A percentile compares a stretch with the other conserved stretches of the same genome.
phyloP scores from a whole-genome alignment of 108 stramenopile species.

The Ochromonas danica region DNA sequence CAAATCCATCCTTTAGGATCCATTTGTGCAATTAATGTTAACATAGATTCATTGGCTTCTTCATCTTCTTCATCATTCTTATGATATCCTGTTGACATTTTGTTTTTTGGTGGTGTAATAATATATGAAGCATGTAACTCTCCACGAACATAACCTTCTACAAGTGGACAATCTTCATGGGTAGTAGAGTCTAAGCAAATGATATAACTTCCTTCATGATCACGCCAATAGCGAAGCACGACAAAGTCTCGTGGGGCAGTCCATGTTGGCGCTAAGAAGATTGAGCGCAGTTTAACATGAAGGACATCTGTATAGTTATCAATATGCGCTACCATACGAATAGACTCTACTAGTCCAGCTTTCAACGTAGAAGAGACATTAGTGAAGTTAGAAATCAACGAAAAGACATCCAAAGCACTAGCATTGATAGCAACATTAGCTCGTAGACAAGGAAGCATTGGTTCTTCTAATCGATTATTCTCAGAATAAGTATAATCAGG shows the following conservation, averaged over 20 bases:
- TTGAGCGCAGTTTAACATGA: slow-evolving; percentile 71
- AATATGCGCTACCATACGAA: slow-evolving; percentile 72
- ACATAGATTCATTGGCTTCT: slow-evolving; percentile 67
- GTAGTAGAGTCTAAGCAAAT: slow-evolving; percentile 33
- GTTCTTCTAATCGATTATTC: neutral
- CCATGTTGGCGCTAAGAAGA: slow-evolving; percentile 81
- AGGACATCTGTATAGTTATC: slow-evolving; percentile 85
- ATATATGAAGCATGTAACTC: slow-evolving; percentile 25
- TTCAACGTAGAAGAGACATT: slow-evolving; percentile 59
- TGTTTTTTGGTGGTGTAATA: slow-evolving; percentile 31
- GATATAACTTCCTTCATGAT: slow-evolving; percentile 36
- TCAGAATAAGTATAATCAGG: neutral
- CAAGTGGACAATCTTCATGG: slow-evolving; percentile 33
- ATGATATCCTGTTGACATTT: neutral
- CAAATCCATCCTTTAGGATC: slow-evolving; percentile 88
- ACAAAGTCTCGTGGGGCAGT: slow-evolving; percentile 52
- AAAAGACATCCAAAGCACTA: slow-evolving; percentile 71
- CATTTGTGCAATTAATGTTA: slow-evolving; percentile 77
- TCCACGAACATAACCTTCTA: slow-evolving; percentile 37
- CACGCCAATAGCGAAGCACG: slow-evolving; percentile 33
- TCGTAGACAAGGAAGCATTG: slow-evolving; percentile 65
- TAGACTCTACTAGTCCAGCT: slow-evolving; percentile 26
- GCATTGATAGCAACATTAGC: slow-evolving; percentile 67
- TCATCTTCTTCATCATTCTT: slow-evolving; percentile 35
- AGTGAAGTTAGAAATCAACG: slow-evolving; percentile 71